Conservation (phyloP, 2,329 filamentous ascomycete species). For the Penicillium sp. region DNA sequence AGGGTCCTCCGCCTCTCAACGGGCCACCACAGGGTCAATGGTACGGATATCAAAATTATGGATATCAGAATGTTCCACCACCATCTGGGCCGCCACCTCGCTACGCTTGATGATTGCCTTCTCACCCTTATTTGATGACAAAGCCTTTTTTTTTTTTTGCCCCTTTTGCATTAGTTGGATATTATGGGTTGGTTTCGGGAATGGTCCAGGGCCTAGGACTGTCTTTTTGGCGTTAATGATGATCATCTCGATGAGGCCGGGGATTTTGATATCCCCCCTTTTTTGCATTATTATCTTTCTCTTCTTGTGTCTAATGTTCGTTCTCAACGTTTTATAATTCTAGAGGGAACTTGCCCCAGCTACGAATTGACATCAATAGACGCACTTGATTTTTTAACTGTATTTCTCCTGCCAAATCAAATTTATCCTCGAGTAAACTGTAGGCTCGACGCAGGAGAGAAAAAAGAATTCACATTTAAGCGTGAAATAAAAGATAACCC, state of each 20-base stretch:
- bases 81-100: slow-evolving; percentile 16
- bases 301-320: not conserved
- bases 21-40: slow-evolving; percentile 24
- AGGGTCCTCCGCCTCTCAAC: slow-evolving; percentile 7
- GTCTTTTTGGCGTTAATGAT: slow-evolving; percentile 8
- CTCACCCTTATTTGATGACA: slow-evolving; percentile 1
- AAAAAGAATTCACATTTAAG: not conserved
- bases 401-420: too few relatives aligned
- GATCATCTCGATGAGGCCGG: not conserved
- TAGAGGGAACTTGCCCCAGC: not conserved
- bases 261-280: not conserved
- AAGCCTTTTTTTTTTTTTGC: not conserved
- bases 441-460: not conserved
- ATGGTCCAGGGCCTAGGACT: not conserved
- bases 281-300: not conserved
- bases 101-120: slow-evolving; percentile 29
- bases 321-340: not conserved
- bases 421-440: not conserved
- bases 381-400: not conserved
- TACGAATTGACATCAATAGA: not conserved
- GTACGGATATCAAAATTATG: slow-evolving; percentile 23
- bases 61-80: slow-evolving; percentile 33
- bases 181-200: not conserved
- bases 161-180: slow-evolving; percentile 7
- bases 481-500: not conserved